Evolutionary conservation across 1,139 yeast species (phyloP), one percentile per base, ranked within the genome.

Genomic region (Debaryomyces coudertii): DNA sequence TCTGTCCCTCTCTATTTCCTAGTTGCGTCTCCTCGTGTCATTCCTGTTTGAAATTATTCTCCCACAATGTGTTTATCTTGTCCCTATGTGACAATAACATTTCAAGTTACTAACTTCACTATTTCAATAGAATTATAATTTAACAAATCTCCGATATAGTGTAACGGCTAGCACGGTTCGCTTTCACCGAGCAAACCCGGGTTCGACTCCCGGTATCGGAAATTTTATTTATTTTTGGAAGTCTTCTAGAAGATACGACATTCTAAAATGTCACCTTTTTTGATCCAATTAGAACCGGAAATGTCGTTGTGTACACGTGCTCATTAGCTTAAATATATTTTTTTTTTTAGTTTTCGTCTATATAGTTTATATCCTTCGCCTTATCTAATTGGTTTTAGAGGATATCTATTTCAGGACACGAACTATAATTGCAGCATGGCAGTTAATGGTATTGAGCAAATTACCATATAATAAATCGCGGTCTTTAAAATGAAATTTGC

Each of bases 191-290:
- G 85, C 85, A 81, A 76, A 78, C 83, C 87, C 82, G 86, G 86
- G 87, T 82, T 82, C 86, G 84, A 82, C 82, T 81, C 87, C 87
- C 86, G 82, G 86, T 77, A 80, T 80, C 85, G 87, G 86, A 82
- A 78, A 45, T 28, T 12, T 28, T 11, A 4, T 7, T 29, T n/a
- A n/a, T 15, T 15, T 6, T 15, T 29, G 3, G 3, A 3, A 2
- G 14, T 2, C 2, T 12, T 7, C 20, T 7, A 28, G 33, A 29
- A 2, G 7, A 3, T 5, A 2, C 18, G 33, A 29, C 33, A 29
- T 29, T 29, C 3, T 29, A 15, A 14, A 29, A 29, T 15, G n/a
- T 29, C 20, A 16, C 16, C 3, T 9, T 2, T 30, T 31, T 25
- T 25, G 28, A 7, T 8, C 4, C 28, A 25, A 9, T 25, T 25